Evolutionary conservation across 2,329 filamentous ascomycete genomes (phyloP).

Genomic region (Exophiala xenobiotica): DNA sequence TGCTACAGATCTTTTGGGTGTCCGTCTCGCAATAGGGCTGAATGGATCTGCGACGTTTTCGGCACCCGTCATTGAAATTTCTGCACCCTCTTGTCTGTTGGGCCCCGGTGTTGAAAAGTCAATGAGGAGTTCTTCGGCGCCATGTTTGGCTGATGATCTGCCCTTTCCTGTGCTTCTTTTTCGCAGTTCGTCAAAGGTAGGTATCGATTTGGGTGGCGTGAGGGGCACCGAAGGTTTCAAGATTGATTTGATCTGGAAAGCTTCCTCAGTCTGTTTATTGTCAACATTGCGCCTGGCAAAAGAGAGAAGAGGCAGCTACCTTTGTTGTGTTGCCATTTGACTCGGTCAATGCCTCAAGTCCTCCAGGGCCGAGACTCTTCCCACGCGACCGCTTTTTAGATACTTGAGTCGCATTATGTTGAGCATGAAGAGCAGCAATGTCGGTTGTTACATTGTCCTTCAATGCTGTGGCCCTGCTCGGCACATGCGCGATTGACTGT

Average conservation of each 20-base stretch:
- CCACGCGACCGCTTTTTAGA: slow-evolving; percentile 72
- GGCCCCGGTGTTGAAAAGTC: slow-evolving; percentile 44
- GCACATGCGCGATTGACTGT: slow-evolving; percentile 69
- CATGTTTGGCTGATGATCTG: slow-evolving; percentile 27
- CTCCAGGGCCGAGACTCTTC: slow-evolving; percentile 93
- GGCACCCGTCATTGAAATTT: slow-evolving; percentile 50
- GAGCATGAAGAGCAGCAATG: slow-evolving; percentile 48
- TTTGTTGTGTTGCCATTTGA: slow-evolving; percentile 75
- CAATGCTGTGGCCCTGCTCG: slow-evolving; percentile 48
- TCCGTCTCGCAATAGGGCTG: slow-evolving; percentile 25
- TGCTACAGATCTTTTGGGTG: slow-evolving; percentile 6
- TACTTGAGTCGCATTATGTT: slow-evolving; percentile 38
- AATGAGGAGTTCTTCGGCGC: slow-evolving; percentile 38
- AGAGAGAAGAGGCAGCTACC: slow-evolving; percentile 48
- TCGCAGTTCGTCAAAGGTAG: slow-evolving; percentile 56
- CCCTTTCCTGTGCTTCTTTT: slow-evolving; percentile 41
- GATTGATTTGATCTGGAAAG: slow-evolving; percentile 63
- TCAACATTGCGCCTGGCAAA: slow-evolving; percentile 17
- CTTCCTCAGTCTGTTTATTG: slow-evolving; percentile 40
- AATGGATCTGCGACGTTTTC: slow-evolving; percentile 44
- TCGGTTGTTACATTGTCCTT: slow-evolving; percentile 79
- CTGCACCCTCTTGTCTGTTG: slow-evolving; percentile 36
- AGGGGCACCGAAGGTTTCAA: slow-evolving; percentile 73
- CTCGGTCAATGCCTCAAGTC: slow-evolving; percentile 76
- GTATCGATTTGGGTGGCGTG: slow-evolving; percentile 65